These are phyloP conservation scores for Colletotrichum agaves DNA, from an alignment of 2,329 filamentous ascomycete species.

Conservation along the genomic window DNA sequence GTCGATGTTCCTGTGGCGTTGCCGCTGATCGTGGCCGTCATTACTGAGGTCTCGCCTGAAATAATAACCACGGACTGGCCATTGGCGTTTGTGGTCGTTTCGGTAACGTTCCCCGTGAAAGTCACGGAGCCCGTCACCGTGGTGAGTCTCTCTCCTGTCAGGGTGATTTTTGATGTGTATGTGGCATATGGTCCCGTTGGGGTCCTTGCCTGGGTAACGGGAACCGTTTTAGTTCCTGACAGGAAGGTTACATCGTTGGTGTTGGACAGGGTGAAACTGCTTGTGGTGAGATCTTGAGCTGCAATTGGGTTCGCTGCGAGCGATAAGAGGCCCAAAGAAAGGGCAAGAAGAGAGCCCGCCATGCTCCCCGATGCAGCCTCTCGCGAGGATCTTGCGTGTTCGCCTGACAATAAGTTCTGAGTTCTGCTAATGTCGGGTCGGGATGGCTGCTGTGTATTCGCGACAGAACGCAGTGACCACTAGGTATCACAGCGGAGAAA, in stretches of 20 bases:
- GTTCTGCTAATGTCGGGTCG: background rate
- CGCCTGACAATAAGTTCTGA: background rate
- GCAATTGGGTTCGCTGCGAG: constrained; percentile 9
- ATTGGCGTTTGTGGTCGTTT: constrained; percentile 43
- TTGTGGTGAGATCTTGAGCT: constrained; percentile 19
- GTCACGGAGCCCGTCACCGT: constrained; percentile 46
- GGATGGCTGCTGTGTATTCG: constrained; percentile 17
- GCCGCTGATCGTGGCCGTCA: constrained; percentile 52
- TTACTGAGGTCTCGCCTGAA: constrained; percentile 56
- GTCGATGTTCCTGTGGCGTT: constrained; percentile 55
- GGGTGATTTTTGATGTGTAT: constrained; percentile 55
- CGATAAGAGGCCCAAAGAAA: constrained; percentile 17
- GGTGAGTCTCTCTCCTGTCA: constrained; percentile 44
- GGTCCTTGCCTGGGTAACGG: constrained; percentile 49
- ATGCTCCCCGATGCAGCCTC: constrained; percentile 28
- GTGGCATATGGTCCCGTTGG: constrained; percentile 59
- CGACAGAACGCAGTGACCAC: constrained; percentile 19
- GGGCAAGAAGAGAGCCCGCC: constrained; percentile 17
- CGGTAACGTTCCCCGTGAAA: constrained; percentile 46
- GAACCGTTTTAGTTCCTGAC: constrained; percentile 33
- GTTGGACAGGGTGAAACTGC: constrained; percentile 27
- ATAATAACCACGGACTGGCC: constrained; percentile 55
- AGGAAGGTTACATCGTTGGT: constrained; percentile 35
- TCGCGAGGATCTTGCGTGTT: background rate
- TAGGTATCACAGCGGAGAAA: background rate